Evolutionary conservation across 164 flowering plant genomes (phyloP).

Genomic region (Hamamelis virginiana): DNA sequence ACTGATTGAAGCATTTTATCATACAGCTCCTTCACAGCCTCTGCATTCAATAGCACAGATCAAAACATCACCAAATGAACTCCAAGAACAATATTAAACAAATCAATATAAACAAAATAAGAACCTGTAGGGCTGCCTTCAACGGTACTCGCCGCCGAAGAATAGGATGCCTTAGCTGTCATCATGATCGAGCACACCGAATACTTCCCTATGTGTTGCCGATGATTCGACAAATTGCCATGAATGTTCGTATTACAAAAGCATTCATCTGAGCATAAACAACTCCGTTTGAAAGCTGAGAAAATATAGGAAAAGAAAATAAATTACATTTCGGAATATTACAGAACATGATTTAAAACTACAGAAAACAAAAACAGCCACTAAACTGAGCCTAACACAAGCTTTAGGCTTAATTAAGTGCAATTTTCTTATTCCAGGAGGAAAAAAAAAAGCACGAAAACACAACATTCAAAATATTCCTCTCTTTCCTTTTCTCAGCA

Average conservation of each 20-base stretch:
- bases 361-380: not conserved
- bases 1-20: constrained; percentile 66
- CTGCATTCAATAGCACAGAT: constrained; percentile 38
- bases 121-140: constrained; percentile 41
- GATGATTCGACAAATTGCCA: constrained; percentile 5
- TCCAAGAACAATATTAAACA: too few relatives aligned
- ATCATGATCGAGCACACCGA: constrained; percentile 8
- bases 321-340: not conserved
- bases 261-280: not conserved
- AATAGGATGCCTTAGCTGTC: constrained; percentile 25
- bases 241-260: constrained; percentile 6
- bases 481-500: too few relatives aligned
- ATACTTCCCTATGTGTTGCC: constrained; percentile 2
- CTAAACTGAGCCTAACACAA: too few relatives aligned
- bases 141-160: constrained; percentile 22
- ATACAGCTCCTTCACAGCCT: constrained; percentile 60
- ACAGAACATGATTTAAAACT: not conserved
- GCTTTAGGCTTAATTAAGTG: too few relatives aligned
- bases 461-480: too few relatives aligned
- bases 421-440: too few relatives aligned
- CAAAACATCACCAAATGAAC: not conserved
- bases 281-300: too few relatives aligned
- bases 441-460: too few relatives aligned
- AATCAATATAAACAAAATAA: too few relatives aligned
- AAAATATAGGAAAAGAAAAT: too few relatives aligned